Base-by-base conservation (phyloP, 306 rosid species). In the Pterocarpus macrocarpus region DNA sequence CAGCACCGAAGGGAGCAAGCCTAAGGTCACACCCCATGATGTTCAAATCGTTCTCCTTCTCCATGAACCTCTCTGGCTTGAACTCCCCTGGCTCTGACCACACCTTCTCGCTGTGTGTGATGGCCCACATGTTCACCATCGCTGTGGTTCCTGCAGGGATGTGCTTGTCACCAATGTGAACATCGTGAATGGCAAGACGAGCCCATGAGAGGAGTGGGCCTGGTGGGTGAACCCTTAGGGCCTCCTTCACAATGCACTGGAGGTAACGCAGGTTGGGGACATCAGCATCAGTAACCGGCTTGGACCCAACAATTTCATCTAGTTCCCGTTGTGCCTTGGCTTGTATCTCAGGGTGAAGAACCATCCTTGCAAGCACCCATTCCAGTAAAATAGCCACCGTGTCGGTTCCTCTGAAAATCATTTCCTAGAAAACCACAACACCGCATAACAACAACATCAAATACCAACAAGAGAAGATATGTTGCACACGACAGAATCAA, bases 181-280 rank as follows among this genome's bases (percentile, higher is more conserved):
- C 85, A 77, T 92, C 98, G 4, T 88, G 88, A 15, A 88, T 56
- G 12, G 97, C 90, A 3, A 94, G 86, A 12, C 98, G 84, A 10
- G 98, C 98, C 98, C 98, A 94, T 0, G 97, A 94, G 12, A 94
- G 87, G 1, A 94, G 84, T 0, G 98, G 98, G 0, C 97, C 98
- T 0, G 97, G 98, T 14, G 98, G 95, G 84, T 94, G 98, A 47
- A 90, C 75, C 76, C 98, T 81, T 2, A 94, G 76, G 16, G 85
- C 73, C 58, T 94, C 98, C 44, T 90, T 94, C 16, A 94, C 97
- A 8, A 94, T 85, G 88, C 91, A 86, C 7, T 79, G 90, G 5
- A 94, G 82, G 59, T 92, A 94, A 16, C 47, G 85, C 12, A 94
- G 86, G 9, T 90, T 89, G 0, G 87, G 89, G 52, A 94, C 71